Percentiles rank a stretch among this genome's conserved stretches.
Evolutionary conservation across 768 basidiomycete genomes (phyloP).

Genomic region (Lactarius vividus): DNA sequence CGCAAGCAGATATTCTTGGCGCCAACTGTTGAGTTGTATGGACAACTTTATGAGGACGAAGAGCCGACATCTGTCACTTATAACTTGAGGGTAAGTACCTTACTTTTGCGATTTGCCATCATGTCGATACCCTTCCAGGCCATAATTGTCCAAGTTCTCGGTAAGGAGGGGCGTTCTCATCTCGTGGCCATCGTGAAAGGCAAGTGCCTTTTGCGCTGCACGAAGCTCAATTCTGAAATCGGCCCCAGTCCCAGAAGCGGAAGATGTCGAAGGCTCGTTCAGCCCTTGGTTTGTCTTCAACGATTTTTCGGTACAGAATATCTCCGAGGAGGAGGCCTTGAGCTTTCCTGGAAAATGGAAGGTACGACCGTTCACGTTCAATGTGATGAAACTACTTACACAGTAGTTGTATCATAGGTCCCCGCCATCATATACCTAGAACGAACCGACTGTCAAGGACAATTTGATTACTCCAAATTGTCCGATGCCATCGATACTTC

Average conservation of each 20-base stretch:
- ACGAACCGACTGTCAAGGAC: constrained; percentile 56
- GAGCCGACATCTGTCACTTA: constrained; percentile 60
- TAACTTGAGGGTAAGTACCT: constrained; percentile 61
- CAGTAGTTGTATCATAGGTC: constrained; percentile 43
- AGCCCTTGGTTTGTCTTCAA: constrained; percentile 95
- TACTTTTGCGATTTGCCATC: not conserved
- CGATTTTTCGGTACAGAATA: constrained; percentile 86
- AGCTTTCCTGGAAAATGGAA: constrained; percentile 92
- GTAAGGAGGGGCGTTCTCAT: constrained; percentile 73
- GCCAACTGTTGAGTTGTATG: constrained; percentile 53
- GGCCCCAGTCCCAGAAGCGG: constrained; percentile 65
- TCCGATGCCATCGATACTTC: constrained; percentile 66
- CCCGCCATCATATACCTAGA: constrained; percentile 92
- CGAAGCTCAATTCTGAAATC: not conserved
- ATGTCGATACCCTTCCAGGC: constrained; percentile 45
- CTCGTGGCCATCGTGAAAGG: constrained; percentile 87
- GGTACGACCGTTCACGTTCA: constrained; percentile 41
- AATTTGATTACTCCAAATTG: constrained; percentile 62
- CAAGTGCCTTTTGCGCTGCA: constrained; percentile 32
- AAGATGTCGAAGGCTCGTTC: constrained; percentile 34
- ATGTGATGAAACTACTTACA: not conserved
- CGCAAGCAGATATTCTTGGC: constrained; percentile 58
- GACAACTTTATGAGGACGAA: constrained; percentile 57
- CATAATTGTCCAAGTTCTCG: constrained; percentile 74
- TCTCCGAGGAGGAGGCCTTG: constrained; percentile 83